Evolutionary conservation across 2,329 filamentous ascomycete species (phyloP), one percentile per base, ranked within the genome.

Genomic region (Geosmithia putterillii): DNA sequence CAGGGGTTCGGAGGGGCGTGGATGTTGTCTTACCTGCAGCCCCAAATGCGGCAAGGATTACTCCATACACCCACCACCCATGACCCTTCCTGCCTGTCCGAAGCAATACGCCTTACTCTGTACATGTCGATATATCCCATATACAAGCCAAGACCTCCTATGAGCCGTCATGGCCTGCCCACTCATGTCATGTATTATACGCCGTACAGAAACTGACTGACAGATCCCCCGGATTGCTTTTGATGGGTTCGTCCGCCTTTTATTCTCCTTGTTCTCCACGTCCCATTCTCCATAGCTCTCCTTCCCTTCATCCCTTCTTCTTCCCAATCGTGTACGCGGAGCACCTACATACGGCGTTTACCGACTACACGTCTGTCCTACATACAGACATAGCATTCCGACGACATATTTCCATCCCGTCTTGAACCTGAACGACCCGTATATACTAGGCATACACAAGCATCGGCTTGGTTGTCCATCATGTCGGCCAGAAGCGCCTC

Each of bases 401-500:
- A n/a, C n/a, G n/a, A n/a, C n/a, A n/a, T n/a, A n/a, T n/a, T n/a
- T n/a, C n/a, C n/a, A n/a, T n/a, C n/a, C n/a, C n/a, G n/a, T 12
- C 10, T 32, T 32, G 28, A 32, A 32, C 28, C 10, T 32, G 28
- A 12, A 12, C 10, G 4, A 6, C 28, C n/a, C n/a, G n/a, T 32
- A 7, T 32, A 6, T 32, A 12, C 28, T 15, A 12, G 22, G 22
- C 5, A 19, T 17, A 45, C 19, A 28, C 40, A 36, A 38, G n/a
- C 36, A 41, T n/a, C n/a, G n/a, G n/a, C n/a, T n/a, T 32, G 28
- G 28, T 14, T 32, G 28, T 32, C 28, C 28, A 12, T 12, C 28
- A 44, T 44, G 42, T 44, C 42, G 12, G 42, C 42, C 10, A 25
- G 42, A n/a, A 44, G 42, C 36, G 42, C 42, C 38, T 40, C 42